phyloP scores from a whole-genome alignment of 2,329 filamentous ascomycete genomes.

The Calonectria leucothoes region DNA sequence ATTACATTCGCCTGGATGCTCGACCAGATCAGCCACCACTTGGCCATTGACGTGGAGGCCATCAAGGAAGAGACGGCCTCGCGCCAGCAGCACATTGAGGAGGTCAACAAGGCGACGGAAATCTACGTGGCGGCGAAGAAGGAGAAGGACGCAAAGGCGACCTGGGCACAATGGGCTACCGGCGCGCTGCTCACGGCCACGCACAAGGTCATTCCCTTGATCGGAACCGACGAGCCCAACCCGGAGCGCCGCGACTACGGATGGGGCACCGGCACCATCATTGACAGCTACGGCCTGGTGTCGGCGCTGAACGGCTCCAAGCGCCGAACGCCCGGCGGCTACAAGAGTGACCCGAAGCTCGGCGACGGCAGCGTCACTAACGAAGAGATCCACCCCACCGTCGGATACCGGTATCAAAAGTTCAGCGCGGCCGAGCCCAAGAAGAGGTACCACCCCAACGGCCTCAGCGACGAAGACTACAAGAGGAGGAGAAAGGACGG shows the following conservation, averaged over 20 bases:
- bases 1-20: constrained; percentile 43
- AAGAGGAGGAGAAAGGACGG: constrained; percentile 33
- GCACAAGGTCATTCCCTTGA: constrained; percentile 9
- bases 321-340: constrained; percentile 31
- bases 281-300: constrained; percentile 37
- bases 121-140: not conserved
- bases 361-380: constrained; percentile 24
- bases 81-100: constrained; percentile 34
- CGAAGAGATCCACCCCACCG: constrained; percentile 37
- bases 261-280: constrained; percentile 40
- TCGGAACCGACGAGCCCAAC: constrained; percentile 21
- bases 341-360: constrained; percentile 21
- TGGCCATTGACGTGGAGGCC: constrained; percentile 21
- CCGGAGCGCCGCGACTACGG: constrained; percentile 30
- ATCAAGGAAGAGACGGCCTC: constrained; percentile 31
- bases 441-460: constrained; percentile 31
- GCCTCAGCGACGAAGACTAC: constrained; percentile 21
- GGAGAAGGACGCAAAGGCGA: constrained; percentile 17
- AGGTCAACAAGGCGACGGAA: constrained; percentile 30
- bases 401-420: constrained; percentile 33
- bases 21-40: constrained; percentile 36
- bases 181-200: constrained; percentile 20
- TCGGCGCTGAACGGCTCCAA: constrained; percentile 21
- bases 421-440: constrained; percentile 9
- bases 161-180: constrained; percentile 23